phyloP scores from a whole-genome alignment of 495 filamentous ascomycete species.

The Penicillium diatomitis region DNA sequence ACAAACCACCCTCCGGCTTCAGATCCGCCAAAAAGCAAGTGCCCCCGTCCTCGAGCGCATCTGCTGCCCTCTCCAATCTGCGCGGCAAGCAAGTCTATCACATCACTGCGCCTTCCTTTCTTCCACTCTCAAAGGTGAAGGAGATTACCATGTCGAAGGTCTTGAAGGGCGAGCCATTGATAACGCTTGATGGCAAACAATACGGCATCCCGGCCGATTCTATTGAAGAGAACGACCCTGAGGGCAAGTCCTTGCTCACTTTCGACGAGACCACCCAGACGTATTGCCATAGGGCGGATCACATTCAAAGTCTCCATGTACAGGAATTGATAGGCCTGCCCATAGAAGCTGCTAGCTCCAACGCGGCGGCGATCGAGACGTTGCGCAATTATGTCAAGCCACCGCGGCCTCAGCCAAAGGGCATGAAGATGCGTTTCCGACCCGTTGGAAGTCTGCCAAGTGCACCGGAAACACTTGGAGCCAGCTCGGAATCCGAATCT shows the following conservation, averaged over 20 bases:
- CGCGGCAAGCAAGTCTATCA: conserved; percentile 37
- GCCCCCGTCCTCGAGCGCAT: conserved; percentile 24
- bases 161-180: conserved; percentile 33
- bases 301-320: conserved; percentile 36
- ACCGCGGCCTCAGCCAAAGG: conserved; percentile 45
- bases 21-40: conserved; percentile 27
- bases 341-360: conserved; percentile 10
- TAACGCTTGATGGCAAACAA: conserved; percentile 29
- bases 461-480: conserved; percentile 39
- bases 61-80: conserved; percentile 32
- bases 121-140: conserved; percentile 36
- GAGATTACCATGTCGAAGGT: conserved; percentile 34
- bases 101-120: conserved; percentile 33
- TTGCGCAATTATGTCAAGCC: conserved; percentile 32
- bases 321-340: conserved; percentile 34
- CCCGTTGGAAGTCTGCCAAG: conserved; percentile 42
- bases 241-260: conserved; percentile 26
- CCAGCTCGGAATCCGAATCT: conserved; percentile 37
- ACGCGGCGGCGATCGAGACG: conserved; percentile 22
- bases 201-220: conserved; percentile 39
- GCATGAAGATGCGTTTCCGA: conserved; percentile 51
- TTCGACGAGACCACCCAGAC: conserved; percentile 28
- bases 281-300: conserved; percentile 22
- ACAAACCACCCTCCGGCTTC: conserved; percentile 36
- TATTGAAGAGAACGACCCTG: conserved; percentile 23